phyloP scores from a whole-genome alignment of 306 rosid genomes.

The Rubus idaeus region DNA sequence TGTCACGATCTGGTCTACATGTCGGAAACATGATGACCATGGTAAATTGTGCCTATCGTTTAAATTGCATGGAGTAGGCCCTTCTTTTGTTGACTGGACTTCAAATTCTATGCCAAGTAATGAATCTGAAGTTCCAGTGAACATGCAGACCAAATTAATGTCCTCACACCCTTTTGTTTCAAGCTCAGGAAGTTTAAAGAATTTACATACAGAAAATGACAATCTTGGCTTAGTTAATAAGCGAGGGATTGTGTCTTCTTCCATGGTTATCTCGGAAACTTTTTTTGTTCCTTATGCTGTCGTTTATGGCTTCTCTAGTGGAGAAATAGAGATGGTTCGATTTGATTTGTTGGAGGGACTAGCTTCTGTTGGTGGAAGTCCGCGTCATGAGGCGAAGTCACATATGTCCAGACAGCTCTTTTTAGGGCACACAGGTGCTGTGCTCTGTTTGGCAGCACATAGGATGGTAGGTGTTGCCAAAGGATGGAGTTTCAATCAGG shows the following conservation, averaged over 20 bases:
- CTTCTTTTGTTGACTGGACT: constrained; percentile 55
- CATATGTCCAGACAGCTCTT: constrained; percentile 51
- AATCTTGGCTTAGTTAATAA: constrained; percentile 37
- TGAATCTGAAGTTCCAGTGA: constrained; percentile 28
- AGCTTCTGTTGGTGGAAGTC: constrained; percentile 44
- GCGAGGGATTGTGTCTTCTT: constrained; percentile 42
- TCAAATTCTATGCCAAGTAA: constrained; percentile 32
- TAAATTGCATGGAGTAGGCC: constrained; percentile 48
- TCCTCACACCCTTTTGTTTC: constrained; percentile 26
- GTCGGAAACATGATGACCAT: constrained; percentile 38
- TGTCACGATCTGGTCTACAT: constrained; percentile 55
- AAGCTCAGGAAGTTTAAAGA: constrained; percentile 34
- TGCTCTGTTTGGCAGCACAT: constrained; percentile 94
- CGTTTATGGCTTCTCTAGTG: constrained; percentile 75
- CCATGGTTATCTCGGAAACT: constrained; percentile 41
- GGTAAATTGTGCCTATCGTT: constrained; percentile 42
- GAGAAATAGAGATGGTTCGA: constrained; percentile 69
- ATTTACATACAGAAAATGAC: constrained; percentile 13
- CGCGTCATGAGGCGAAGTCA: constrained; percentile 44
- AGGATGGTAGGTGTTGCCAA: constrained; percentile 51
- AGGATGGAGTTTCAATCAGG: constrained; percentile 45
- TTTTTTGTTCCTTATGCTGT: constrained; percentile 48
- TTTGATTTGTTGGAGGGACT: constrained; percentile 66
- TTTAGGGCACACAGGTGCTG: constrained; percentile 77
- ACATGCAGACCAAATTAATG: constrained; percentile 30